Percentiles rank a stretch among this genome's conserved stretches.
Conservation (phyloP, 495 filamentous ascomycete species). For the Aspergillus leporis region DNA sequence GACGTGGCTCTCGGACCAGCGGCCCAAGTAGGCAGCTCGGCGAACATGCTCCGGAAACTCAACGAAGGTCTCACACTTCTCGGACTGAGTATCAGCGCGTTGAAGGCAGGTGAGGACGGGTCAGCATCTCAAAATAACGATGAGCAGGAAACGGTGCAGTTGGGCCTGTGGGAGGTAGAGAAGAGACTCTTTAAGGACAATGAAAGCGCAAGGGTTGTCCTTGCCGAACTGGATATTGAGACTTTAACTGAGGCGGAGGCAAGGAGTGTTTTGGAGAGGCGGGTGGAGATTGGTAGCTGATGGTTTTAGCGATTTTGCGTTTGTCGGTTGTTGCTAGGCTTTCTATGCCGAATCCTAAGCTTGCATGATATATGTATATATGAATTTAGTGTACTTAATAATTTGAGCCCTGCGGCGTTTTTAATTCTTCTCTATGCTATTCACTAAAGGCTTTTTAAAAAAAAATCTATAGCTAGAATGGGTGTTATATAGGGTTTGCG, state of each 20-base stretch:
- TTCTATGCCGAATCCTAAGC: background rate
- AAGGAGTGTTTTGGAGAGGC: slow-evolving; percentile 70
- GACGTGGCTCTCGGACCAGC: slow-evolving; percentile 50
- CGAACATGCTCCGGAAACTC: slow-evolving; percentile 59
- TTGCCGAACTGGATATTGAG: slow-evolving; percentile 67
- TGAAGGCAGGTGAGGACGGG: slow-evolving; percentile 25
- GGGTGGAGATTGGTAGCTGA: slow-evolving; percentile 65
- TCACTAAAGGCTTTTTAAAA: background rate
- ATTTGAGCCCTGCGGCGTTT: slow-evolving; percentile 1
- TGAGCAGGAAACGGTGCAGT: slow-evolving; percentile 4
- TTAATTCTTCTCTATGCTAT: background rate
- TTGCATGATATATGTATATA: background rate
- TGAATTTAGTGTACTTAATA: background rate
- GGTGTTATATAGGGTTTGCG: background rate
- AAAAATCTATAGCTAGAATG: background rate
- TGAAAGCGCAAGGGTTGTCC: slow-evolving; percentile 70
- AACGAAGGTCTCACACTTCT: slow-evolving; percentile 69
- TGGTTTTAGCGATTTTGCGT: background rate
- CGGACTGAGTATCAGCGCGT: slow-evolving; percentile 56
- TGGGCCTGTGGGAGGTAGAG: slow-evolving; percentile 71
- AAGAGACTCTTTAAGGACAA: slow-evolving; percentile 78
- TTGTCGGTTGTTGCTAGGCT: background rate
- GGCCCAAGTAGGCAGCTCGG: slow-evolving; percentile 44
- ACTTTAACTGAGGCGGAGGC: slow-evolving; percentile 70
- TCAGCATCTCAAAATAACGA: slow-evolving; percentile 15